phyloP scores from a whole-genome alignment of 208 protist genomes.

The Acanthamoeba triangularis region DNA sequence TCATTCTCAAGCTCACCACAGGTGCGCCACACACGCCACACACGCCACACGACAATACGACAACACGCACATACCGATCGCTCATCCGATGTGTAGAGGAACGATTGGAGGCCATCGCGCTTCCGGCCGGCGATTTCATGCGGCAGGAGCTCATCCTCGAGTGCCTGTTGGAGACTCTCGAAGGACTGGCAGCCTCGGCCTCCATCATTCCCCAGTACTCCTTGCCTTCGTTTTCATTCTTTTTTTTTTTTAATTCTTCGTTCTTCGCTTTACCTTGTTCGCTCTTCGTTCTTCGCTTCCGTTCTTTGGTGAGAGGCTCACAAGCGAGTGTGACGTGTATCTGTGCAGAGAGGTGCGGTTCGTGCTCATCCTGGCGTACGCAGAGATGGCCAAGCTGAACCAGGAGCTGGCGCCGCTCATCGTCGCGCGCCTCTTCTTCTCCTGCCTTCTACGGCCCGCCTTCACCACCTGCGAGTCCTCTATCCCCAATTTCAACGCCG shows the following conservation, averaged over 20 bases:
- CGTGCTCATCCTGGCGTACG: constrained; percentile 24
- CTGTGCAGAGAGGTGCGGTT: constrained; percentile 22
- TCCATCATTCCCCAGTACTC: constrained; percentile 49
- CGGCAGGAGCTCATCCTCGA: constrained; percentile 50
- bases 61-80: not conserved
- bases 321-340: not conserved
- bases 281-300: too few species aligned
- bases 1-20: constrained; percentile 17
- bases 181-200: not conserved
- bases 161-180: not conserved
- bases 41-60: too few species aligned
- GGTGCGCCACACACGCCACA: not conserved
- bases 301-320: too few species aligned
- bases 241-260: too few species aligned
- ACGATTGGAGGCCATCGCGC: not conserved
- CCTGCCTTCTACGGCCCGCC: not conserved
- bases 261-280: not conserved
- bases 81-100: not conserved
- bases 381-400: not conserved
- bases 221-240: not conserved
- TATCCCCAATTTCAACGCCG: constrained; percentile 46
- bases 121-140: constrained; percentile 8
- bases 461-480: not conserved
- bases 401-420: not conserved
- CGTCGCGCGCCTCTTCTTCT: constrained; percentile 51